A percentile compares a stretch with the other conserved stretches of the same genome.
Evolutionary conservation across 1,284 basidiomycete species (phyloP).

Genomic region (Malassezia globosa): DNA sequence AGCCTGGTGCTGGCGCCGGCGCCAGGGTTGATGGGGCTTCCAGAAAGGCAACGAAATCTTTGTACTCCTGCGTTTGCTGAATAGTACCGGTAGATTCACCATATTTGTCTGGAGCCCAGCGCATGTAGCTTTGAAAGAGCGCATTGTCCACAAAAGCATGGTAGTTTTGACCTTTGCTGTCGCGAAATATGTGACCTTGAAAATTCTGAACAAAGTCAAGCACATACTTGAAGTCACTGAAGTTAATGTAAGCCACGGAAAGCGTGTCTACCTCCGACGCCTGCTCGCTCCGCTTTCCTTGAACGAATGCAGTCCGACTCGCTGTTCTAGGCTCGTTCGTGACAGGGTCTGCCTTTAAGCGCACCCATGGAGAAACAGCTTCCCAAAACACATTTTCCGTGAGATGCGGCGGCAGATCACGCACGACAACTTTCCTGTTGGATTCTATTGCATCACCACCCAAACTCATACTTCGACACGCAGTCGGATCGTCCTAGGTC

Average conservation of each 20-base stretch:
- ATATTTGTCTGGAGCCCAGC: neutral
- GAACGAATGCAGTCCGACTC: neutral
- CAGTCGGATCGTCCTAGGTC: no score
- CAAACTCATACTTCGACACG: no score
- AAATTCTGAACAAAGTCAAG: conserved; percentile 70
- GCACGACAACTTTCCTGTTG: conserved; percentile 64
- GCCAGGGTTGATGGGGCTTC: neutral
- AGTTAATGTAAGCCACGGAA: conserved; percentile 69
- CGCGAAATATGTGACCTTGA: conserved; percentile 80
- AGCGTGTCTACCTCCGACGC: neutral
- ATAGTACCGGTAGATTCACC: conserved; percentile 4
- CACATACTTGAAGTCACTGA: conserved; percentile 63
- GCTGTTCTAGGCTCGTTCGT: conserved; percentile 24
- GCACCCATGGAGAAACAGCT: conserved; percentile 70
- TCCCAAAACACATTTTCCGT: conserved; percentile 89
- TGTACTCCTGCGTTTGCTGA: conserved; percentile 3
- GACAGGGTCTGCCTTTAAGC: conserved; percentile 29
- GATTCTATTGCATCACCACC: neutral
- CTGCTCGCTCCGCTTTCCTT: conserved; percentile 1
- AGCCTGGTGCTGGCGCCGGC: no score
- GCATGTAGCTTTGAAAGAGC: neutral
- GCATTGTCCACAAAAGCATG: conserved; percentile 6
- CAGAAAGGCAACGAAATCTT: conserved; percentile 6
- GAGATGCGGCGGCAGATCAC: conserved; percentile 77
- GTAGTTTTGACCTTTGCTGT: conserved; percentile 61